Evolutionary conservation across 306 rosid species (phyloP), one percentile per base, ranked within the genome.

Genomic region (Lathyrus tuberosus): DNA sequence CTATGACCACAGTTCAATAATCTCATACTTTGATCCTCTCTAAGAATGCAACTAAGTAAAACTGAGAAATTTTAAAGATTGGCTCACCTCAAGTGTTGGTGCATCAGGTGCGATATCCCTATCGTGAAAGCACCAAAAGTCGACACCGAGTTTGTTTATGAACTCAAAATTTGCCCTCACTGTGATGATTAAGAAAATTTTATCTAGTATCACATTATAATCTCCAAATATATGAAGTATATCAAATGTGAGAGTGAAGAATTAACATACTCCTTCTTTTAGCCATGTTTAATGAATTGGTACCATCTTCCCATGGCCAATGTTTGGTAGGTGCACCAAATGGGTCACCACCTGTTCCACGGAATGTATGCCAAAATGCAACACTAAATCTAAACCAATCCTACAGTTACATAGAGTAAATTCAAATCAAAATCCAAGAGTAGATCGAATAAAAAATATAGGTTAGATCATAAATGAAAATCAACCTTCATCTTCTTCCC

Each of bases 251-350:
- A 65, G 48, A 10, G 48, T 42, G 17, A 48, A 43, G 15, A 40
- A 47, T 46, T 51, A 71, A 30, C 97, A 12, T 83, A 93, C 97
- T 91, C 84, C 99, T 89, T 84, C 95, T 84, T 84, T 88, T 94
- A 28, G 99, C 96, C 95, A 94, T 94, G 58, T 75, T 87, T 74
- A 94, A 14, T 58, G 97, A 88, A 76, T 94, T 91, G 66, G 97
- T 88, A 80, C 96, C 99, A 72, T 94, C 99, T 81, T 91, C 97
- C 96, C 99, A 91, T 1, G 99, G 96, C 97, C 97, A 95, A 54
- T 66, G 17, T 73, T 95, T 91, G 37, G 97, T 95, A n/a, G 86
- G 83, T 16, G 91, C 91, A 71, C 99, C 96, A 9, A 95, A 91
- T 28, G 96, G 99, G 14, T 95, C 97, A 49, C 80, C 90, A 14